Evolutionary conservation across 2,329 filamentous ascomycete genomes (phyloP).

Genomic region (Onygenales sp.): DNA sequence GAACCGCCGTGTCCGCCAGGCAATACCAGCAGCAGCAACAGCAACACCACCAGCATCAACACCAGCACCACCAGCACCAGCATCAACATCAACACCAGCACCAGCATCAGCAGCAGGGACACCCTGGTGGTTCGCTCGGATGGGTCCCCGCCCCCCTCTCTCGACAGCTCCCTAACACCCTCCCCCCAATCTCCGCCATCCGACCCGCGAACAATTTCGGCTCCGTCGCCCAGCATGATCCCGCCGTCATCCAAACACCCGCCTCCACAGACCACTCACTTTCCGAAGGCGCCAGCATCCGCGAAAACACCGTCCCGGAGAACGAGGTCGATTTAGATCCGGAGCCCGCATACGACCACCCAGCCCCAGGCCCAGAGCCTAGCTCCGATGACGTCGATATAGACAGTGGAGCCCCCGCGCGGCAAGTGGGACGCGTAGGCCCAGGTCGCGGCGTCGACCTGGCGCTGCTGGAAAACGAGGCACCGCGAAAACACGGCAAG

Average conservation of each 20-base stretch:
- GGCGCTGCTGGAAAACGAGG: slow-evolving; percentile 4
- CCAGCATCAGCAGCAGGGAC: slow-evolving; percentile 9
- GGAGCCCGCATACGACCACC: slow-evolving; percentile 4
- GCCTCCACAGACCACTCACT: not conserved
- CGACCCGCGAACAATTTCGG: not conserved
- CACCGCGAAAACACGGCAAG: slow-evolving; percentile 25
- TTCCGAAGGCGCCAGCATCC: not conserved
- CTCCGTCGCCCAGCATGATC: not conserved
- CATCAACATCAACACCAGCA: slow-evolving; percentile 9
- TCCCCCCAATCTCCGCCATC: slow-evolving; percentile 3
- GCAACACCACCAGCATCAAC: slow-evolving; percentile 5
- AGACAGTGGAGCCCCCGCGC: not conserved
- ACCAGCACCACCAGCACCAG: slow-evolving; percentile 5
- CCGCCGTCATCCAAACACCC: slow-evolving; percentile 1
- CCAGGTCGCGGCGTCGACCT: slow-evolving; percentile 9
- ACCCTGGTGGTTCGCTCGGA: slow-evolving; percentile 9
- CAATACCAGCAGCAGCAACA: slow-evolving; percentile 12
- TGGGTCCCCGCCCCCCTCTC: not conserved
- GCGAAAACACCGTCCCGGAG: not conserved
- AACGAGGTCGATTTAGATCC: slow-evolving; percentile 1
- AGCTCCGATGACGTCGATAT: slow-evolving; percentile 3
- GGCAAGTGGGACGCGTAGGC: not conserved
- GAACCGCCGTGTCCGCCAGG: slow-evolving; percentile 14
- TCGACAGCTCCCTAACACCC: not conserved
- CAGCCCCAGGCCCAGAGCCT: slow-evolving; percentile 1